Base-by-base conservation (phyloP, 257 asterid species). In the Scutellaria minor region DNA sequence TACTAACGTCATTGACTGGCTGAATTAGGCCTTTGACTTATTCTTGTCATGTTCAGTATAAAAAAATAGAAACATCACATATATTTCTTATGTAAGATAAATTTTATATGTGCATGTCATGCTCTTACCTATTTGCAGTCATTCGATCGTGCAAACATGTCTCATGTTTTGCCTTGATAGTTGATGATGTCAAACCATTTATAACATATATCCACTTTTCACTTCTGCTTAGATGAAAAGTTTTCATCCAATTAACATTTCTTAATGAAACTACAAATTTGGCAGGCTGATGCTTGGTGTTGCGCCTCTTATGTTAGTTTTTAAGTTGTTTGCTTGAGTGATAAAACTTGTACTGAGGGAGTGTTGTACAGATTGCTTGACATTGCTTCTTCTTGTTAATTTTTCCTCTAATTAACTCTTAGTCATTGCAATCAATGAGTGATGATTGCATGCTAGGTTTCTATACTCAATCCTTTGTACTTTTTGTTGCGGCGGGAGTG, bases 251-350 rank as follows among this genome's bases (percentile, higher is more conserved):
- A 20, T 39, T 31, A 15, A 64, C 40, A 44, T 64, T 42, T 45
- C 50, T 35, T 7, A 10, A 42, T 27, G 24, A 55, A 22, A 54
- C 13, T 42, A 13, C 24, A 7, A 46, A 55, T 47, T n/a, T 64
- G 58, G 14, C 50, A 61, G 18, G 64, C 13, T 10, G 39, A 24
- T 53, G 35, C 74, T 70, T 27, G 59, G 53, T 69, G 37, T 67
- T 20, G 60, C 75, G 41, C 18, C 39, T 58, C 22, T 45, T 58
- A 6, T 35, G 42, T 56, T 59, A 31, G 41, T 37, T 13, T 58
- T 59, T 58, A 27, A 9, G 12, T n/a, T 44, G 41, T 70, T 57
- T 56, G 31, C 45, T 10, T 7, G 51, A 67, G 44, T 52, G 72
- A 40, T 15, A 22, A 61, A 50, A 48, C 45, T 37, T 69, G 62